Evolutionary conservation across 75 land plant species (phyloP), one percentile per base, ranked within the genome.

Genomic region (Pseudotsuga menziesii): DNA sequence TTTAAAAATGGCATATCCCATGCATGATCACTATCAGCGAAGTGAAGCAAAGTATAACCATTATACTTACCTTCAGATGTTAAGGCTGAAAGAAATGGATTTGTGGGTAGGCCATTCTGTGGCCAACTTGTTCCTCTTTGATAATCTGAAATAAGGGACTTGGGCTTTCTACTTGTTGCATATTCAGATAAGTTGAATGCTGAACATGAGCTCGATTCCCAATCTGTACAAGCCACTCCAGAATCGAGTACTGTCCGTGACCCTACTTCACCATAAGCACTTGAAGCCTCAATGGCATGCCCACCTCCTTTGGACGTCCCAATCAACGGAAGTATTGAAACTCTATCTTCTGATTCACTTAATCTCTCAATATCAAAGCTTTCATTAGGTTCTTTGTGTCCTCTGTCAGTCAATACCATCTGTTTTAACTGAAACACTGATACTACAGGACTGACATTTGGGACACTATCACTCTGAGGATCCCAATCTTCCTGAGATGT

Each of bases 61-160:
- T 69, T 69, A 36, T 41, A 69, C 19, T 36, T 36, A n/a, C 19
- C 39, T 36, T 69, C 54, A 9, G 39, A 69, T 16, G 20, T 22
- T 5, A 80, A 15, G 73, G 59, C 72, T 56, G 29, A 39, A 78
- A 76, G 70, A 32, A 83, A 88, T 20, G 90, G 83, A 60, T 82
- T 81, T 48, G 64, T 76, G 39, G 74, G 73, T 55, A 83, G 85
- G 20, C 85, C 61, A 57, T 79, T 80, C 35, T 82, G 63, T 27
- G 86, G 85, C 88, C 83, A 82, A 56, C 70, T 64, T 55, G 55
- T 81, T 55, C 78, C 70, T 63, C 75, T 73, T 61, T 70, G 72
- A 75, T 58, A 58, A 78, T 74, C 83, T 19, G 67, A 72, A 79
- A 55, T 74, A 22, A 75, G 75, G 32, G 3, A 25, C 29, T 72